Evolutionary conservation across 2,329 filamentous ascomycete species (phyloP).

Genomic region (Exophiala bonariae): DNA sequence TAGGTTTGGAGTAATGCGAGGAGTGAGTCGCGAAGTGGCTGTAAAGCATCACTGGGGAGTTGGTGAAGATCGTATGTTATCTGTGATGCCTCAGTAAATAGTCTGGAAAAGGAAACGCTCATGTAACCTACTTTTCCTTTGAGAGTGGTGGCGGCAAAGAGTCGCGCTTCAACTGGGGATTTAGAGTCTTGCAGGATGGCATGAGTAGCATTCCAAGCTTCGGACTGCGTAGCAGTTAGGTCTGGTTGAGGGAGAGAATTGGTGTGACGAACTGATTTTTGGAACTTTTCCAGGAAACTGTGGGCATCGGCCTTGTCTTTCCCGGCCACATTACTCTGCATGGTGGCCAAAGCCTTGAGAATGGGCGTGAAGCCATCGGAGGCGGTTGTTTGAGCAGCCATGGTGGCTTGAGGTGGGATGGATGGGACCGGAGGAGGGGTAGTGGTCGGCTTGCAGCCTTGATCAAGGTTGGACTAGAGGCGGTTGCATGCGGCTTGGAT

Average conservation of each 20-base stretch:
- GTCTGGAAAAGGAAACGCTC: slow-evolving; percentile 13
- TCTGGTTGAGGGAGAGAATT: slow-evolving; percentile 4
- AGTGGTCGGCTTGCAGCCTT: slow-evolving; percentile 17
- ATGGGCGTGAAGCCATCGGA: slow-evolving; percentile 76
- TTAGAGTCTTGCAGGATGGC: slow-evolving; percentile 76
- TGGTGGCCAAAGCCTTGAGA: slow-evolving; percentile 83
- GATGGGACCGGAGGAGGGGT: slow-evolving; percentile 15
- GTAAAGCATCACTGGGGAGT: slow-evolving; percentile 72
- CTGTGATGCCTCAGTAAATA: slow-evolving; percentile 49
- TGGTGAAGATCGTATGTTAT: slow-evolving; percentile 96
- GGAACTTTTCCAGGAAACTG: slow-evolving; percentile 87
- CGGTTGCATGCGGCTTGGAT: slow-evolving; percentile 11
- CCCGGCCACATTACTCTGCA: slow-evolving; percentile 79
- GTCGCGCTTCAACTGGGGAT: slow-evolving; percentile 77
- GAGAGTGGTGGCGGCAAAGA: slow-evolving; percentile 94
- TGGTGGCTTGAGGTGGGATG: slow-evolving; percentile 39
- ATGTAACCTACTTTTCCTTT: slow-evolving; percentile 80
- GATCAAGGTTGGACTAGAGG: not conserved
- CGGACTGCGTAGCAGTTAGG: slow-evolving; percentile 42
- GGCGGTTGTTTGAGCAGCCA: slow-evolving; percentile 67
- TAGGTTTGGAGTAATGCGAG: slow-evolving; percentile 78
- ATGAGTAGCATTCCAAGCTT: slow-evolving; percentile 88
- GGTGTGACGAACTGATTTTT: slow-evolving; percentile 78
- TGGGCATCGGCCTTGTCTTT: slow-evolving; percentile 86
- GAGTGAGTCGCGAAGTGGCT: slow-evolving; percentile 78